Evolutionary conservation across 257 asterid species (phyloP).

Genomic region (Eustoma russellianum): DNA sequence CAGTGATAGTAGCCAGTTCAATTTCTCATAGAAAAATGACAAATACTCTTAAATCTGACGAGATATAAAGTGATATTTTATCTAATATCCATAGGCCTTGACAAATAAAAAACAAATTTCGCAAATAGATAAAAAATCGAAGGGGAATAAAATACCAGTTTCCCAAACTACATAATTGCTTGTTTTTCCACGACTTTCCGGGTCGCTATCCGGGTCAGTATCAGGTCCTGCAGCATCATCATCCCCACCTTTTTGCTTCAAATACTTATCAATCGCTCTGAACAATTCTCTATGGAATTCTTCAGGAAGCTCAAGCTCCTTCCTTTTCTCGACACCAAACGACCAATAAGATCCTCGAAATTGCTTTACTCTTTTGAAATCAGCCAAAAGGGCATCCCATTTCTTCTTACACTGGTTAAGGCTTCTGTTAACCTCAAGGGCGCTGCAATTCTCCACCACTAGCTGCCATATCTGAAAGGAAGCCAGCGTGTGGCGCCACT

Average conservation of each 20-base stretch:
- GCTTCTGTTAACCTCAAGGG: slow-evolving; percentile 54
- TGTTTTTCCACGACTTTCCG: slow-evolving; percentile 10
- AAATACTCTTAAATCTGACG: too few relatives aligned
- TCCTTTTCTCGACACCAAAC: slow-evolving; percentile 17
- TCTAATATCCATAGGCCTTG: too few relatives aligned
- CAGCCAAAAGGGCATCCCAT: slow-evolving; percentile 50
- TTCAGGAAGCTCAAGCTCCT: slow-evolving; percentile 24
- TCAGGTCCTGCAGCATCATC: slow-evolving; percentile 45
- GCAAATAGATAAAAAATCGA: too few relatives aligned
- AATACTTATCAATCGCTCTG: slow-evolving; percentile 40
- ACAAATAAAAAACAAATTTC: too few relatives aligned
- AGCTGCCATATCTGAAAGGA: slow-evolving; percentile 97
- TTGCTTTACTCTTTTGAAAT: slow-evolving; percentile 34
- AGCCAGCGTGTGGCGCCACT: slow-evolving; percentile 61
- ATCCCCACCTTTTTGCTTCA: slow-evolving; percentile 21
- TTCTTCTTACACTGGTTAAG: slow-evolving; percentile 73
- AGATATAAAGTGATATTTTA: too few relatives aligned
- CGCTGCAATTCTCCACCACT: slow-evolving; percentile 70
- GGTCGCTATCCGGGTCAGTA: slow-evolving; percentile 50
- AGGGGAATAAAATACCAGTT: slow-evolving; percentile 20
- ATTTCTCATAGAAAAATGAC: too few relatives aligned
- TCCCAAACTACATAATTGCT: slow-evolving; percentile 7
- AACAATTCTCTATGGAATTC: slow-evolving; percentile 36
- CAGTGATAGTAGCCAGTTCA: too few relatives aligned
- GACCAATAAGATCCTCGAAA: slow-evolving; percentile 21